Evolutionary conservation across 192 early-diverging fungal species (phyloP).

Genomic region (Coemansia sp.): DNA sequence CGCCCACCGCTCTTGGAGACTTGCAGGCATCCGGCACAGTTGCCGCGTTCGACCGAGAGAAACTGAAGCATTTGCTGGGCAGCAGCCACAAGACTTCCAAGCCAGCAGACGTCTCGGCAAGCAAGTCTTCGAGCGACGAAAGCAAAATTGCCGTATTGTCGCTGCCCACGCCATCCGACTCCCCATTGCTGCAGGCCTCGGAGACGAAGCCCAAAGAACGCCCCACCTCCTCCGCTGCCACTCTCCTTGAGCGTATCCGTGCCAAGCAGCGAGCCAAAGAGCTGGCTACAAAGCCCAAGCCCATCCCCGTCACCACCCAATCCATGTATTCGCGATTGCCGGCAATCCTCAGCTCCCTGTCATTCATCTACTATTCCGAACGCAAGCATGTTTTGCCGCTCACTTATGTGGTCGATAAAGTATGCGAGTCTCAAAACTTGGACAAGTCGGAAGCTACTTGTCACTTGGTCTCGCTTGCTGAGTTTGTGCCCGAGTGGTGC

Average conservation of each 20-base stretch:
- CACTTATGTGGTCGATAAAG: conserved; percentile 36
- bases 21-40: conserved; percentile 7
- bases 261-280: conserved; percentile 46
- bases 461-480: conserved; percentile 23
- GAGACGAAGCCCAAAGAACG: conserved; percentile 7
- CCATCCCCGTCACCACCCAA: conserved; percentile 13
- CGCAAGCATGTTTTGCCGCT: conserved; percentile 36
- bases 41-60: conserved; percentile 27
- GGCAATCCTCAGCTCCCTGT: conserved; percentile 34
- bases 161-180: conserved; percentile 29
- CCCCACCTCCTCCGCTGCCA: conserved; percentile 11
- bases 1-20: conserved; percentile 6
- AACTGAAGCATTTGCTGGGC: conserved; percentile 38
- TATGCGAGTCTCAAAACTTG: conserved; percentile 37
- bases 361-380: conserved; percentile 49
- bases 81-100: not conserved
- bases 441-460: conserved; percentile 16
- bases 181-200: conserved; percentile 14
- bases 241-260: conserved; percentile 51
- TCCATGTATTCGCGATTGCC: conserved; percentile 50
- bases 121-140: not conserved
- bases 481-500: conserved; percentile 50
- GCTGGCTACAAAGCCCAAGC: not conserved
- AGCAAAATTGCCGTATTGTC: not conserved
- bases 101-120: not conserved